A percentile compares a stretch with the other conserved stretches of the same genome.
phyloP scores from a whole-genome alignment of 2,329 filamentous ascomycete species.

The Magnaporthiopsis poae region DNA sequence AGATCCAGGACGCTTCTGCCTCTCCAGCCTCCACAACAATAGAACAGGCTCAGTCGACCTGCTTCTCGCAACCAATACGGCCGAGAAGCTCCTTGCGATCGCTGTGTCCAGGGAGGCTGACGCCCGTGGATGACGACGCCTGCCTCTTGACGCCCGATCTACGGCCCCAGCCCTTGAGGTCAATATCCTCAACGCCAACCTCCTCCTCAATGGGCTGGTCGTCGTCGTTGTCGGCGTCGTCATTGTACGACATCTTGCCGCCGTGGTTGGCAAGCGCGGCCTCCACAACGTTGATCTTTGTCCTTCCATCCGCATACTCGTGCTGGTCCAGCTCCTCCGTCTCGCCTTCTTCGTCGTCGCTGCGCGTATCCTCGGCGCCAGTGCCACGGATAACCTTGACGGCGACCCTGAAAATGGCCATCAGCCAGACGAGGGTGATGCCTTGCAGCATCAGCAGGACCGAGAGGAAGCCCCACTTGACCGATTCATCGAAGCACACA shows the following conservation, averaged over 20 bases:
- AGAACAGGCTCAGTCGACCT: conserved; percentile 35
- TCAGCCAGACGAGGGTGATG: conserved; percentile 77
- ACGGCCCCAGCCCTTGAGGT: conserved; percentile 55
- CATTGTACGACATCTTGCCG: conserved; percentile 34
- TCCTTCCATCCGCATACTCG: conserved; percentile 36
- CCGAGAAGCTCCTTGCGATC: conserved; percentile 73
- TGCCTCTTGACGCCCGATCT: conserved; percentile 45
- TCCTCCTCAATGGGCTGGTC: conserved; percentile 60
- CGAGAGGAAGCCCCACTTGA: conserved; percentile 68
- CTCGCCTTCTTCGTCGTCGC: conserved; percentile 71
- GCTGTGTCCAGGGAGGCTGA: conserved; percentile 60
- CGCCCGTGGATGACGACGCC: conserved; percentile 41
- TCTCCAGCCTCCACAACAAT: background rate
- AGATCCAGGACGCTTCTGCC: background rate
- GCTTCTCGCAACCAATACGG: conserved; percentile 75
- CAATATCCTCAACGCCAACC: conserved; percentile 62
- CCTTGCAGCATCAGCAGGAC: conserved; percentile 69
- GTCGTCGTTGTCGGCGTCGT: conserved; percentile 46
- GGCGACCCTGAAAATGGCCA: conserved; percentile 76
- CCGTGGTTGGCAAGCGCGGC: background rate
- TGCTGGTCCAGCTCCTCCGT: conserved; percentile 44
- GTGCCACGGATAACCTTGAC: conserved; percentile 67
- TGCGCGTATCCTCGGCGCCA: conserved; percentile 74
- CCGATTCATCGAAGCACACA: conserved; percentile 67
- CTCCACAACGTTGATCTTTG: background rate